These are phyloP conservation scores for Cercospora nicotianae DNA, from an alignment of 2,329 filamentous ascomycete species.

Conservation along the genomic window DNA sequence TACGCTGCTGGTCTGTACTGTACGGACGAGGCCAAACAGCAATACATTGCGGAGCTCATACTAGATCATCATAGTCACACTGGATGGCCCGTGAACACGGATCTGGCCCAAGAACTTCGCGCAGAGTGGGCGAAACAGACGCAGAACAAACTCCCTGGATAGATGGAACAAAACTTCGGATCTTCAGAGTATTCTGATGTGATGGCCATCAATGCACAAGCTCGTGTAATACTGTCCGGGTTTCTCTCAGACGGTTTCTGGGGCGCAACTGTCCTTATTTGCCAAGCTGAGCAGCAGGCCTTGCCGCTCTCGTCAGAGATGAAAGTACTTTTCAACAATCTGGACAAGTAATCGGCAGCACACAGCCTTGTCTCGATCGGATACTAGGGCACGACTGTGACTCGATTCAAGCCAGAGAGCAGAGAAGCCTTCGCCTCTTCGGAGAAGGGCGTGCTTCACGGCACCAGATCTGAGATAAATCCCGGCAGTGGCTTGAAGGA, in stretches of 20 bases:
- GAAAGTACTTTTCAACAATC: not conserved
- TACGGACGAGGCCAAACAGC: constrained; percentile 41
- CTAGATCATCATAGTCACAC: constrained; percentile 42
- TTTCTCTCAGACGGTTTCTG: not conserved
- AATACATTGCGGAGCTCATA: constrained; percentile 43
- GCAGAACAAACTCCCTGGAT: constrained; percentile 3
- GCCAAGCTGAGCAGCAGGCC: not conserved
- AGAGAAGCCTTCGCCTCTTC: not conserved
- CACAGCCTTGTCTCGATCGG: not conserved
- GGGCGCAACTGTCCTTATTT: not conserved
- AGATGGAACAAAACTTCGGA: not conserved
- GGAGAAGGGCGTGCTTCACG: not conserved
- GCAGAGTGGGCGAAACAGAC: constrained; percentile 28
- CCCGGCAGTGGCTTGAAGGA: not conserved
- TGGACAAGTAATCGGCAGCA: not conserved
- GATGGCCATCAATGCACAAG: not conserved
- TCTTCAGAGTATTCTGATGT: not conserved
- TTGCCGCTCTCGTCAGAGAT: not conserved
- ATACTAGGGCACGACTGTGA: not conserved
- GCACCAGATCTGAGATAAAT: not conserved
- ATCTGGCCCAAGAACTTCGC: constrained; percentile 33
- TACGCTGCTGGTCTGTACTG: constrained; percentile 47
- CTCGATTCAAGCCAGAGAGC: not conserved
- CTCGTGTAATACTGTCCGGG: not conserved
- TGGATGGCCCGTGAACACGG: constrained; percentile 44